Evolutionary conservation across 208 protist genomes (phyloP).

Genomic region (Leishmania braziliensis): DNA sequence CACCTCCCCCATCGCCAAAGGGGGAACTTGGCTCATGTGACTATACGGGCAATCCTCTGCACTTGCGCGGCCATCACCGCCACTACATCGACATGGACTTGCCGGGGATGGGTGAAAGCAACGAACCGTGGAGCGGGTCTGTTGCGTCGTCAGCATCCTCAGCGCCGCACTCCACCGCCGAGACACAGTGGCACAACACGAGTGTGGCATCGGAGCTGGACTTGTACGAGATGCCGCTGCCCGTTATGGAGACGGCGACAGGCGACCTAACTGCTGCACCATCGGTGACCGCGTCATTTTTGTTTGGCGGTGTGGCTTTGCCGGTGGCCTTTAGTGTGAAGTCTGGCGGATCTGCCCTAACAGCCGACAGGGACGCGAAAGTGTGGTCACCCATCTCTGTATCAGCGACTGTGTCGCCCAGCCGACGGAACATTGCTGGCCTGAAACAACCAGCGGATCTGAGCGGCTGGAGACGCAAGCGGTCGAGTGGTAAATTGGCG

Average conservation of each 20-base stretch:
- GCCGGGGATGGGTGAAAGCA: neutral
- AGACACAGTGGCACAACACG: constrained; percentile 19
- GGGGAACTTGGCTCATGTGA: neutral
- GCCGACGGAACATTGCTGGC: neutral
- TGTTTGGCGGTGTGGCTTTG: neutral
- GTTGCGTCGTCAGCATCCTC: neutral
- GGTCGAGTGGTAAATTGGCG: neutral
- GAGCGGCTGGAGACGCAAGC: neutral
- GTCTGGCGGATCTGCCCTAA: neutral
- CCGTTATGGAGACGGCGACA: neutral
- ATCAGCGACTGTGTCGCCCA: neutral
- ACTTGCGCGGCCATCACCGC: neutral
- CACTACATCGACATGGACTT: neutral
- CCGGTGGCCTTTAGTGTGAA: neutral
- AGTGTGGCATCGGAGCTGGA: neutral
- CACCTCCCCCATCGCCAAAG: neutral
- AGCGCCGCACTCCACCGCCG: constrained; percentile 7
- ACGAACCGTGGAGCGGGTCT: neutral
- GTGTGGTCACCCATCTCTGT: neutral
- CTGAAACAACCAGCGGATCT: neutral
- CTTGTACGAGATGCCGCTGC: constrained; percentile 12
- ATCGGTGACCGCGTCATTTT: constrained; percentile 16
- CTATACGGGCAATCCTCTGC: neutral
- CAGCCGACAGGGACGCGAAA: neutral
- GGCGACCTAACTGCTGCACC: constrained; percentile 7